These are phyloP conservation scores for Tetrapyrgos nigripes DNA, from an alignment of 1,284 basidiomycete genomes.

Conservation along the genomic window DNA sequence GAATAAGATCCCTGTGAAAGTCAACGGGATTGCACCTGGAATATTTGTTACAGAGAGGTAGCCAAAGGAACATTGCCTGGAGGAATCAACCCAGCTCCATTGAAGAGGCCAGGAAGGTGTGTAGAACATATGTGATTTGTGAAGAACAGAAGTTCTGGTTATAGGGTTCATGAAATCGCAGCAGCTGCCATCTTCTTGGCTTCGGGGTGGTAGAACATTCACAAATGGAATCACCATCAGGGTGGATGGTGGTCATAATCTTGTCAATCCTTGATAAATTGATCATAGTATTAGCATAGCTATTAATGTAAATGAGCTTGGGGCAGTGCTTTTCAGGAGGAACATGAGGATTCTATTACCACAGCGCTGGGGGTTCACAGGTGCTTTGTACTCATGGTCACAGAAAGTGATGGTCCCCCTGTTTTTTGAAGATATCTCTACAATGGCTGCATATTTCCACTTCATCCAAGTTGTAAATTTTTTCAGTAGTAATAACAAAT, in stretches of 20 bases:
- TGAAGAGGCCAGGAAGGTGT: not conserved
- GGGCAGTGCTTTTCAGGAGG: no score
- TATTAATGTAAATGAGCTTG: no score
- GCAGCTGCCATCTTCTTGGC: not conserved
- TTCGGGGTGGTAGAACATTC: not conserved
- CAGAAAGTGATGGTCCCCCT: no score
- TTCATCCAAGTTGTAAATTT: no score
- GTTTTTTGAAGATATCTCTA: no score
- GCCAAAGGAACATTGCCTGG: not conserved
- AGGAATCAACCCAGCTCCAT: not conserved
- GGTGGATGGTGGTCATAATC: not conserved
- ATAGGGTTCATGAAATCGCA: not conserved
- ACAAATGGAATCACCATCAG: not conserved
- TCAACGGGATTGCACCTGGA: conserved; percentile 1
- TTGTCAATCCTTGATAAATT: not conserved
- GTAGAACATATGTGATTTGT: not conserved
- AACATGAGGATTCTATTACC: no score
- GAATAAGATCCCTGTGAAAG: not conserved
- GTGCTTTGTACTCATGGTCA: no score
- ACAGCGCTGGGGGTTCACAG: no score
- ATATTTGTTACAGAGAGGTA: not conserved
- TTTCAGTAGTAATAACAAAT: no score
- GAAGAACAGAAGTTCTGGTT: no score
- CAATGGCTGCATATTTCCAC: no score
- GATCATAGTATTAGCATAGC: no score